These are phyloP conservation scores for Peltaster fructicola DNA, from an alignment of 2,329 filamentous ascomycete genomes.

Conservation along the genomic window DNA sequence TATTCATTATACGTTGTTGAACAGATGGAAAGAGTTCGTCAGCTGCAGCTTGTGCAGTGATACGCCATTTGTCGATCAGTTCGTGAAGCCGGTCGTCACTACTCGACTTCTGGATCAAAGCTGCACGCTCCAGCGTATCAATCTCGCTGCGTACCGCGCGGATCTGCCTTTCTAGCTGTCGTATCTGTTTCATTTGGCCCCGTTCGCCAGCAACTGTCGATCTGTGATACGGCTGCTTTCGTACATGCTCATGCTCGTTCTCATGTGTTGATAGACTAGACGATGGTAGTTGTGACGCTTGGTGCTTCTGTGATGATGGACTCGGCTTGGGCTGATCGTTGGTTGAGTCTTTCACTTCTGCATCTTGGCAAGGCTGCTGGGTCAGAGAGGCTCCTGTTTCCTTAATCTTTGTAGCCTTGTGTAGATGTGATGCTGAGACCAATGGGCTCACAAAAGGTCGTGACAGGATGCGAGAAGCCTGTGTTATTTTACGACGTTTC, in stretches of 20 bases:
- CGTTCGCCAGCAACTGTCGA: no score
- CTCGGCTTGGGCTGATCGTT: no score
- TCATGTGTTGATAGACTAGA: no score
- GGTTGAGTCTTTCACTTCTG: no score
- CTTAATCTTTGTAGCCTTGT: no score
- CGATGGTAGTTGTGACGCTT: no score
- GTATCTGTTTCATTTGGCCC: conserved; percentile 11
- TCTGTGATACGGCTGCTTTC: conserved; percentile 23
- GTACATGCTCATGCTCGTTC: no score
- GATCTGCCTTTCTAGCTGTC: conserved; percentile 17
- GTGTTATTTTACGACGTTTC: conserved; percentile 47
- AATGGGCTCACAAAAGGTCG: conserved; percentile 60
- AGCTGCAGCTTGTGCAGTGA: conserved; percentile 42
- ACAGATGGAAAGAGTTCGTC: conserved; percentile 49
- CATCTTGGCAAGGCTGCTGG: no score
- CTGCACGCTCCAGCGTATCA: conserved; percentile 35
- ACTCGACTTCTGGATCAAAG: conserved; percentile 28
- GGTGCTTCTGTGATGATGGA: no score
- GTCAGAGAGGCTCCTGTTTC: no score
- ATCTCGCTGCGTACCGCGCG: conserved; percentile 28
- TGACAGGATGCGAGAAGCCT: conserved; percentile 39
- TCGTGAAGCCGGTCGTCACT: conserved; percentile 37
- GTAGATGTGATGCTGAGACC: no score
- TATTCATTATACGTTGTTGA: conserved; percentile 41
- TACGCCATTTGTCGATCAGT: conserved; percentile 43